Base-by-base conservation (phyloP, 1,139 yeast genomes). In the Spathaspora sp. region DNA sequence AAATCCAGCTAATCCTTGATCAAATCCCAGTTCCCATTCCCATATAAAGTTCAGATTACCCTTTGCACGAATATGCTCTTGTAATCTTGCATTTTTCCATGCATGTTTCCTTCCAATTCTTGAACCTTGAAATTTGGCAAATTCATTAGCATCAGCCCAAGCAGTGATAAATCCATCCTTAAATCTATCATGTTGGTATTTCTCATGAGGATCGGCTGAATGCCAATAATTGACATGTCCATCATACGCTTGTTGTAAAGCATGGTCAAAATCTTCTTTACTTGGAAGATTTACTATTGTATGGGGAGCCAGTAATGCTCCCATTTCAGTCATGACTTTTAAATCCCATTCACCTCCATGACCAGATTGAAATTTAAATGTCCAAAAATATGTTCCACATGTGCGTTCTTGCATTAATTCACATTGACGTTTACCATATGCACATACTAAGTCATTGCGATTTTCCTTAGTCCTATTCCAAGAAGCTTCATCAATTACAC, bases 321-420 rank as follows among this genome's bases (percentile, higher is more conserved):
- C 91, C 47, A 70, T 70, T 25, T 85, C 81, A 24, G 79, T 68
- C 93, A 88, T 88, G 41, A 90, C 89, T 39, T 78, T 76, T 64
- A 89, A 84, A 47, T 93, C 97, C 98, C 98, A 91, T 67, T 89
- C 97, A 9, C 97, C 98, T 37, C 97, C 97, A 58, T 85, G 86
- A 2, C 97, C 97, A 47, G 82, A 76, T 60, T 86, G 81, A 60
- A 91, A 91, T 65, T 89, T 89, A 63, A 70, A 87, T 1, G 97
- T 89, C 98, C 98, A 93, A 66, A 93, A 93, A 64, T 78, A 91
- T 45, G 80, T 75, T 0, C 97, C 97, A 46, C 81, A 77, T 5
- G 73, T 64, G 42, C 86, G 67, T 39, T 76, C 58, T 9, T 60
- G 57, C 55, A 86, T 78, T 3, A 78, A 53, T 2, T 65, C 60